Percentiles rank a stretch among this genome's conserved stretches.
phyloP scores from a whole-genome alignment of 2,329 filamentous ascomycete species.

The Beauveria pseudobassiana region DNA sequence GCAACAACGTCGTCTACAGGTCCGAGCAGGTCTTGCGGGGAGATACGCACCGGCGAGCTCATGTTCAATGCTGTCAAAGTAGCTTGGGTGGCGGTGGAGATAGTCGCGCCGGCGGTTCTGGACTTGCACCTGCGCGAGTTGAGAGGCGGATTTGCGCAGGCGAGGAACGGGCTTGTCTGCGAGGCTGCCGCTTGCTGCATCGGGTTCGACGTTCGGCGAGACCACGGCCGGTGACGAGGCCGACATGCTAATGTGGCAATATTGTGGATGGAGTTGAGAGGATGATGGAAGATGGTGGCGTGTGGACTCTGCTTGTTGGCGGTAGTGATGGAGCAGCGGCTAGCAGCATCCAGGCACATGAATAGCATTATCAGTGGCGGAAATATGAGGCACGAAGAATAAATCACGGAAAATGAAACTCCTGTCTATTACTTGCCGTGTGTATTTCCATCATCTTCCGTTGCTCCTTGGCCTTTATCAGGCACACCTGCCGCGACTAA shows the following conservation, averaged over 20 bases:
- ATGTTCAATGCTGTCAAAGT: slow-evolving; percentile 53
- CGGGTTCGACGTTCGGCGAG: neutral
- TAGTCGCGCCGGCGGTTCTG: slow-evolving; percentile 77
- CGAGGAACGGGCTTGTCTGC: slow-evolving; percentile 36
- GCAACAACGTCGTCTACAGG: neutral
- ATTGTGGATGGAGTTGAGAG: neutral
- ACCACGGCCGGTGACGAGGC: neutral
- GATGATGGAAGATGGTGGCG: neutral
- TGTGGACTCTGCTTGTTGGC: neutral
- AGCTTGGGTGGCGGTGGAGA: slow-evolving; percentile 63
- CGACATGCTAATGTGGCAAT: neutral
- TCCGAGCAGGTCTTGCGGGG: neutral
- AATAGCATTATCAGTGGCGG: too few relatives aligned
- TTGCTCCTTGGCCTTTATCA: too few relatives aligned
- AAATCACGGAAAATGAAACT: too few relatives aligned
- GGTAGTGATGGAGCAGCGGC: neutral
- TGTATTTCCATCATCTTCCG: too few relatives aligned
- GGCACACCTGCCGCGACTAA: too few relatives aligned
- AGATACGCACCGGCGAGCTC: slow-evolving; percentile 41
- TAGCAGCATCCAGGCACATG: too few relatives aligned
- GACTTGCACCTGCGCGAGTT: slow-evolving; percentile 42
- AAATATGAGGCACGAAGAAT: too few relatives aligned
- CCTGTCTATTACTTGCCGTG: too few relatives aligned
- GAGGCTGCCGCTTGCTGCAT: neutral
- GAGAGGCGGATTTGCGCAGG: slow-evolving; percentile 33